Base-by-base conservation (phyloP, 2,329 filamentous ascomycete species). In the Colletotrichum sidae region DNA sequence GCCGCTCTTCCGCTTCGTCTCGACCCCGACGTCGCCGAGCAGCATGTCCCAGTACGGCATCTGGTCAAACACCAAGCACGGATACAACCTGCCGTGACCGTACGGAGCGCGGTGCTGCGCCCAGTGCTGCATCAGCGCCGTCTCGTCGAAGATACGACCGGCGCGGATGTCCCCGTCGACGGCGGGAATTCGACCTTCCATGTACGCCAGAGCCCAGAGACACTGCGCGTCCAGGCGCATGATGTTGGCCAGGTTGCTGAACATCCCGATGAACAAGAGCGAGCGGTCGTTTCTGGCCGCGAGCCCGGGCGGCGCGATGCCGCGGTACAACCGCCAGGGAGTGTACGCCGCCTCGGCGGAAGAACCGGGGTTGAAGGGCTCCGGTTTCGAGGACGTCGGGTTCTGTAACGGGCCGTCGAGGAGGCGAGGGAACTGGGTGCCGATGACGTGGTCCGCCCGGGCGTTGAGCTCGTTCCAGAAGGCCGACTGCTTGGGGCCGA, bases 11-110 rank as follows among this genome's bases (percentile, higher is more conserved):
- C 80, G 71, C 60, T 73, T 70, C 17, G 71, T 74, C 35, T 78
- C 73, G 61, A 89, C 70, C 0, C 83, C 85, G 65, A 89, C 67
- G 71, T 90, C 87, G 13, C 75, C 74, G 59, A 88, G 69, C 70
- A 90, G 71, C 70, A 84, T 64, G 74, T 89, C 87, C 54, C 88
- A 75, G 72, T 87, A 90, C 7, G 86, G 86, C 50, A 89, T 57
- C 4, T 81, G 80, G 71, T 90, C 88, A 65, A 89, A 89, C 2
- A 86, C 84, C 38, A 88, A 81, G 70, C 89, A 87, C 0, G 83
- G 83, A 61, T 80, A 77, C 37, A 73, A 72, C 2, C 78, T 76
- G 0, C 86, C 86, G 66, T 85, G 84, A 0, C 86, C 86, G 52
- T 74, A 78, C 4, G 83, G 81, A 59, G 85, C 84, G 12, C 86